A percentile compares a stretch with the other conserved stretches of the same genome.
phyloP scores from a whole-genome alignment of 2,329 filamentous ascomycete species.

The Trichophyton schoenleinii region DNA sequence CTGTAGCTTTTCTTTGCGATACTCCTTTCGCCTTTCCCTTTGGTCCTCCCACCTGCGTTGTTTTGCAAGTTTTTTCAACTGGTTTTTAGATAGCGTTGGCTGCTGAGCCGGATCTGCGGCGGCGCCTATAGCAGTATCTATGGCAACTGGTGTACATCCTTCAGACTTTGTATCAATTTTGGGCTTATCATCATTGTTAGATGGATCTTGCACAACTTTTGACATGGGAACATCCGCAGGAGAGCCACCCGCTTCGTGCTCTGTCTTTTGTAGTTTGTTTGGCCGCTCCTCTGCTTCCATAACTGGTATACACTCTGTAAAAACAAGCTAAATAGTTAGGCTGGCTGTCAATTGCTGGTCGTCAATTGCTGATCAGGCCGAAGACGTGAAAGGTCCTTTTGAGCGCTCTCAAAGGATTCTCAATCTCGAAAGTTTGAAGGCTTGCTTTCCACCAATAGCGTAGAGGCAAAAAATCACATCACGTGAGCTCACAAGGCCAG shows the following conservation, averaged over 20 bases:
- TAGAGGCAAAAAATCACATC: background rate
- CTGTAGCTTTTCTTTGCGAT: conserved; percentile 44
- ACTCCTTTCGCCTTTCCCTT: conserved; percentile 46
- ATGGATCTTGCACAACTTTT: conserved; percentile 6
- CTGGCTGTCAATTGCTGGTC: too few relatives aligned
- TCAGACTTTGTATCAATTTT: background rate
- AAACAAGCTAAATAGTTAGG: too few relatives aligned
- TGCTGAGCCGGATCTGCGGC: background rate
- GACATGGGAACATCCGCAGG: conserved; percentile 10
- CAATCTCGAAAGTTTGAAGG: background rate
- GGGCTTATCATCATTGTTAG: conserved; percentile 1
- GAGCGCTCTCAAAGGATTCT: too few relatives aligned
- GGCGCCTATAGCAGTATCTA: background rate
- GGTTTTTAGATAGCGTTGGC: conserved; percentile 61
- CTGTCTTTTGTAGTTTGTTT: conserved; percentile 43
- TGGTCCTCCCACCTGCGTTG: conserved; percentile 64
- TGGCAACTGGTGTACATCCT: background rate
- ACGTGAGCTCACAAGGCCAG: conserved; percentile 5
- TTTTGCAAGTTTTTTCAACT: conserved; percentile 64
- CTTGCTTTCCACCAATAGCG: background rate
- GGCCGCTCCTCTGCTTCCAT: conserved; percentile 45
- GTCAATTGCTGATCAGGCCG: too few relatives aligned
- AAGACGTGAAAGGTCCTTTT: too few relatives aligned
- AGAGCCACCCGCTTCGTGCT: conserved; percentile 19
- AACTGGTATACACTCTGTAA: too few relatives aligned